These are phyloP conservation scores for Hymenoscyphus scutula DNA, from an alignment of 2,329 filamentous ascomycete genomes.

Conservation along the genomic window DNA sequence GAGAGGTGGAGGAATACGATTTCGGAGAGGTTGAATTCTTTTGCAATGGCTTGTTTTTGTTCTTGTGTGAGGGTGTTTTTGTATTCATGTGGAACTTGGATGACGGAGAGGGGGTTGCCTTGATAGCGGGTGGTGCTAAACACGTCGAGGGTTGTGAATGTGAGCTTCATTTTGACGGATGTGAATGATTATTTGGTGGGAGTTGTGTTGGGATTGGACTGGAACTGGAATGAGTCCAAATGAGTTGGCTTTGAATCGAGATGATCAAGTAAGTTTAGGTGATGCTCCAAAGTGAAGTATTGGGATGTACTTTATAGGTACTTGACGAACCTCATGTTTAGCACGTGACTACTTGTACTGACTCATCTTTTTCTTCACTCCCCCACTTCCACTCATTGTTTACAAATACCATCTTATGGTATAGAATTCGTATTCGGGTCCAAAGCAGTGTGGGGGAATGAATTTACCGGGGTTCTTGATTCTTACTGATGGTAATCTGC, in stretches of 20 bases:
- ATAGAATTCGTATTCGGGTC: too few species aligned
- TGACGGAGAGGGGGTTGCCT: slow-evolving; percentile 61
- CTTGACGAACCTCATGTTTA: too few species aligned
- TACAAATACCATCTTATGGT: too few species aligned
- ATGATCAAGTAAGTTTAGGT: background rate
- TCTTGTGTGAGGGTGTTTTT: slow-evolving; percentile 43
- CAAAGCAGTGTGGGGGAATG: too few species aligned
- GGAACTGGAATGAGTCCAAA: background rate
- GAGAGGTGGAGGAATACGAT: slow-evolving; percentile 57
- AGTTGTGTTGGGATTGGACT: too few species aligned
- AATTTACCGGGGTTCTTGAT: too few species aligned
- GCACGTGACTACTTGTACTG: too few species aligned
- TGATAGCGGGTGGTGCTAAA: slow-evolving; percentile 51
- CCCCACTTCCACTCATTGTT: too few species aligned
- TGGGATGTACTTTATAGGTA: too few species aligned
- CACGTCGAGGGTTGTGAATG: slow-evolving; percentile 51
- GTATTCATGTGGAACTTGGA: slow-evolving; percentile 48
- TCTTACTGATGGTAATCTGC: too few species aligned
- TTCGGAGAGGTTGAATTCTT: slow-evolving; percentile 64
- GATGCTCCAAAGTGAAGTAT: background rate
- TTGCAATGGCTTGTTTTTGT: slow-evolving; percentile 57
- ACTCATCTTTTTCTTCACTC: too few species aligned
- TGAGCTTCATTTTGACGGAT: slow-evolving; percentile 20
- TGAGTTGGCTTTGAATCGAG: background rate
- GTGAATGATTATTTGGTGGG: background rate